Conservation (phyloP, 495 filamentous ascomycete genomes). For the Pseudoneurospora amorphoporcata region DNA sequence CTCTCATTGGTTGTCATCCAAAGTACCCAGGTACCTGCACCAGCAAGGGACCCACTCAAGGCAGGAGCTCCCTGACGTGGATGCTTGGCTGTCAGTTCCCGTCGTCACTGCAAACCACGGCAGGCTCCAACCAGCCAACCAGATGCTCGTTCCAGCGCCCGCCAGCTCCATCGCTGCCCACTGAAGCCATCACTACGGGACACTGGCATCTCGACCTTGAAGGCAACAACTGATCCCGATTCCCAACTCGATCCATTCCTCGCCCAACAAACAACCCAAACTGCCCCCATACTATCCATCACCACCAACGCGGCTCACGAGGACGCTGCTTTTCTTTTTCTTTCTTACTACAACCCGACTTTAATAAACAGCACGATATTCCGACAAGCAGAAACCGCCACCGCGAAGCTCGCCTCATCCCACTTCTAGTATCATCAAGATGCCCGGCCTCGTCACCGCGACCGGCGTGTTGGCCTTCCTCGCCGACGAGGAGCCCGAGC, state of each 20-base stretch:
- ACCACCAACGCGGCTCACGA: background rate
- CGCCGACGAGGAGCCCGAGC: slow-evolving; percentile 82
- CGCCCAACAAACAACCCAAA: background rate
- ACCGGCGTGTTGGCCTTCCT: slow-evolving; percentile 93
- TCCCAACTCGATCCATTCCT: slow-evolving; percentile 1
- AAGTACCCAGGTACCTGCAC: background rate
- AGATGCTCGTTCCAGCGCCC: background rate
- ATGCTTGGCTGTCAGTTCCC: slow-evolving; percentile 3
- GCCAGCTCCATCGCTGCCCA: slow-evolving; percentile 3
- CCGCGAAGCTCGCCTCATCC: background rate
- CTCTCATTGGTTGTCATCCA: background rate
- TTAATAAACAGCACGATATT: background rate
- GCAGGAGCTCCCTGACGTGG: slow-evolving; percentile 30
- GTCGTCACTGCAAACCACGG: background rate
- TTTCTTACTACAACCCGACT: background rate
- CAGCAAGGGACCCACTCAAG: slow-evolving; percentile 10
- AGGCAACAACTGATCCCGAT: background rate
- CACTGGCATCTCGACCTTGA: background rate
- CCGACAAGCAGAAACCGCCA: background rate
- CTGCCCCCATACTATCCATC: background rate
- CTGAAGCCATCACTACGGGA: background rate
- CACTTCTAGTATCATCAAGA: slow-evolving; percentile 28
- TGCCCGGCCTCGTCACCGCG: slow-evolving; percentile 92
- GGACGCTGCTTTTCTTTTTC: background rate
- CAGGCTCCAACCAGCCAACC: background rate